Percentiles rank a stretch among this genome's conserved stretches.
Evolutionary conservation across 305 asterid genomes (phyloP).

Genomic region (Fraxinus sp.): DNA sequence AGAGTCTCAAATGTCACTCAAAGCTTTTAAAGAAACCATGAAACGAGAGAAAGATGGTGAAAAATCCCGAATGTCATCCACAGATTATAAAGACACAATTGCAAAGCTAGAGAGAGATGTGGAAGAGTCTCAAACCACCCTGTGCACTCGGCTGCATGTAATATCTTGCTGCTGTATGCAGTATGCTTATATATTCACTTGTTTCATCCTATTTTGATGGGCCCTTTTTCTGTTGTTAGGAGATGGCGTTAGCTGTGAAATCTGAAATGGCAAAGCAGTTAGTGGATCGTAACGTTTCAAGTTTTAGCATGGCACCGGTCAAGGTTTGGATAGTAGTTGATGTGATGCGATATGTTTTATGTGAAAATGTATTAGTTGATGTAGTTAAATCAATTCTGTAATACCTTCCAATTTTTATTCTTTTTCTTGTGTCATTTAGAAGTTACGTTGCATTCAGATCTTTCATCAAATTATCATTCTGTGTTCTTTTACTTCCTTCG

Average conservation of each 20-base stretch:
- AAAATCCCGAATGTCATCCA: slow-evolving; percentile 32
- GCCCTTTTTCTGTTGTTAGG: slow-evolving; percentile 44
- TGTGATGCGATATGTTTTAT: slow-evolving; percentile 23
- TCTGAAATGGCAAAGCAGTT: slow-evolving; percentile 61
- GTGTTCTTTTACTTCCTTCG: slow-evolving; percentile 19
- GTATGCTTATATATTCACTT: slow-evolving; percentile 18
- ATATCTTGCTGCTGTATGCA: slow-evolving; percentile 15
- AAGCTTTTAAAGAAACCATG: slow-evolving; percentile 42
- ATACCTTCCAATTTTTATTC: not conserved
- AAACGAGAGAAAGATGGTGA: slow-evolving; percentile 43
- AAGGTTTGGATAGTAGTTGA: slow-evolving; percentile 57
- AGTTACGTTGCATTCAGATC: not conserved
- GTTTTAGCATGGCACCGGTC: slow-evolving; percentile 81
- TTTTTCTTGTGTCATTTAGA: slow-evolving; percentile 7
- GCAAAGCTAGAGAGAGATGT: slow-evolving; percentile 60
- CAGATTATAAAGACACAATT: slow-evolving; percentile 35
- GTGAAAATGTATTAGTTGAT: not conserved
- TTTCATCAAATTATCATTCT: not conserved
- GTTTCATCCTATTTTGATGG: slow-evolving; percentile 27
- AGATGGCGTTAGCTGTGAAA: slow-evolving; percentile 79
- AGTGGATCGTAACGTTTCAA: slow-evolving; percentile 59
- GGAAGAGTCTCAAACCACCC: slow-evolving; percentile 60
- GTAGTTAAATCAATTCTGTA: slow-evolving; percentile 6
- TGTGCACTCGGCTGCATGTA: slow-evolving; percentile 71
- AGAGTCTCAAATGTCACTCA: slow-evolving; percentile 50